Base-by-base conservation (phyloP, 2,329 filamentous ascomycete species). In the Fusarium denticulatum region DNA sequence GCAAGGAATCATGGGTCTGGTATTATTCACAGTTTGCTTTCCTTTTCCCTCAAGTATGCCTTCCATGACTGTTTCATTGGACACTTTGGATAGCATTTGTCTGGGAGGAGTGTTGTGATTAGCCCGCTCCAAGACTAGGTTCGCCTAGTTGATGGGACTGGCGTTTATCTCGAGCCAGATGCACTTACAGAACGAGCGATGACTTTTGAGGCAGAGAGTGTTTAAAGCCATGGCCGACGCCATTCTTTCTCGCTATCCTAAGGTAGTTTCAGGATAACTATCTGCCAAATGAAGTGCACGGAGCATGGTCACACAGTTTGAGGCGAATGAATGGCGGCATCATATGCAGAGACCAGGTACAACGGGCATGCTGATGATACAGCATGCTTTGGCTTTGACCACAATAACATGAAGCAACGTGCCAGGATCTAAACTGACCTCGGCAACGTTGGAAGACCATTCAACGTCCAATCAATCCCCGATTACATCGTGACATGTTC, bases 161-260 rank as follows among this genome's bases (percentile, higher is more conserved):
- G 74, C 70, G 65, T 76, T 77, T 52, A 56, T 66, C 40, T 63
- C 67, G 50, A 50, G 24, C 39, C 26, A 49, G 47, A 37, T 49
- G 49, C 53, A 43, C 56, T 61, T 30, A 28, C 34, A 39, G 65
- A 45, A 63, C 24, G 43, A 53, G 24, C 43, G 46, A 57, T 42
- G 42, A 30, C 28, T 18, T 56, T 46, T 32, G 18, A 22, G 53
- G 24, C 24, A 52, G 37, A 28, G 28, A 50, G 46, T 36, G 20
- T 28, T 22, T 28, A 37, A 30, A 40, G 16, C 24, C 45, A 46
- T 42, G 56, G 49, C 53, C 49, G 32, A 30, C 14, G n/a, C 43
- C 18, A 28, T 42, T 37, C 50, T 55, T 55, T 59, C 50, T 30
- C 30, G 22, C 24, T 39, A 26, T 47, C 59, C 62, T 59, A n/a